Evolutionary conservation across 176 grass and related monocot genomes (phyloP).

Genomic region (Musa schizocarpa): DNA sequence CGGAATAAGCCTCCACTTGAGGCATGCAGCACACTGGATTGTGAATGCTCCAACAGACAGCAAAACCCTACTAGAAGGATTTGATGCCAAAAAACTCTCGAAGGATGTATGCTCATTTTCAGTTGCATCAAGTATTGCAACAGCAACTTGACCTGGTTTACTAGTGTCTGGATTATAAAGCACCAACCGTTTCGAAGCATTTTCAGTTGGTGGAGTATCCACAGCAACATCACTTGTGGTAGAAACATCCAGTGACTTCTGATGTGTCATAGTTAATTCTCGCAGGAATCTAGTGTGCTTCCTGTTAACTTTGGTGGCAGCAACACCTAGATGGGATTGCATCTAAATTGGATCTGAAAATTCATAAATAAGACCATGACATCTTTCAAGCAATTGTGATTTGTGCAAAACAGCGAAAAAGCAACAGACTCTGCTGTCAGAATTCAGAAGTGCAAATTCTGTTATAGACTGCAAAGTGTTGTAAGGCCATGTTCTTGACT

Average conservation of each 20-base stretch:
- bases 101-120: not conserved
- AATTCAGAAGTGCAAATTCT: not conserved
- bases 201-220: slow-evolving; percentile 2
- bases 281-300: not conserved
- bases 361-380: not conserved
- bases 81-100: not conserved
- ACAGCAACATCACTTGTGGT: not conserved
- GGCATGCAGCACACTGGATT: slow-evolving; percentile 57
- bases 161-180: slow-evolving; percentile 15
- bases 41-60: slow-evolving; percentile 45
- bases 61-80: slow-evolving; percentile 15
- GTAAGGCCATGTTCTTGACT: too few relatives aligned
- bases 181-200: slow-evolving; percentile 25
- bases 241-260: not conserved
- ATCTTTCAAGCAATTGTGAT: not conserved
- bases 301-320: not conserved
- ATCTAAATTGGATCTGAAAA: not conserved
- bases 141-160: slow-evolving; percentile 5
- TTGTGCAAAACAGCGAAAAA: not conserved
- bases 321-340: not conserved
- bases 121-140: not conserved
- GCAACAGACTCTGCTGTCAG: not conserved
- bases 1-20: slow-evolving; percentile 56
- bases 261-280: not conserved
- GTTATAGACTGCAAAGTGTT: not conserved